These are phyloP conservation scores for Phalaenopsis aphrodite DNA, from an alignment of 106 monocot species.

Conservation along the genomic window DNA sequence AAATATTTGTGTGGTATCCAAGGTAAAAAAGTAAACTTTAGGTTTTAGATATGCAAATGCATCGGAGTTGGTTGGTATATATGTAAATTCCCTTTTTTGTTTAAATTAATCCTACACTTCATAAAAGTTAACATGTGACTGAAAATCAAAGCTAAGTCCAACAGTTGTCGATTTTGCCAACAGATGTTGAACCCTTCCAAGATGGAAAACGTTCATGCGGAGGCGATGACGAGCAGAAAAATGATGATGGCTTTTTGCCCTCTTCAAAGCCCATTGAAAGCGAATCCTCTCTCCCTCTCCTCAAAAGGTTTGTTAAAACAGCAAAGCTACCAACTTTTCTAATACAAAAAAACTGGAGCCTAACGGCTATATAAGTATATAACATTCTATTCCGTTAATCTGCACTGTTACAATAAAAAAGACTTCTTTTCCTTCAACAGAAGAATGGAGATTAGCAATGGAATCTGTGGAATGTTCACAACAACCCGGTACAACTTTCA, in stretches of 20 bases:
- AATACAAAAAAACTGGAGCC: too few relatives aligned
- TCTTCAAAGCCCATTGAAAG: slow-evolving; percentile 25
- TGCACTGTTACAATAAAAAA: not conserved
- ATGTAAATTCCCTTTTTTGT: not conserved
- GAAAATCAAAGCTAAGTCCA: not conserved
- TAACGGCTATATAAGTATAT: not conserved
- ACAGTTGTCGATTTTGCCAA: not conserved
- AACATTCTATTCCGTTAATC: not conserved
- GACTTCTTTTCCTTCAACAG: not conserved
- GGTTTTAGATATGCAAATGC: too few relatives aligned
- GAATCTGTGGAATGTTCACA: not conserved
- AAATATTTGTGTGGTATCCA: too few relatives aligned
- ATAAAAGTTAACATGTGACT: not conserved
- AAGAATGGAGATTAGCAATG: not conserved
- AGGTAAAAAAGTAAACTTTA: too few relatives aligned
- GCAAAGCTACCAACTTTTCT: not conserved
- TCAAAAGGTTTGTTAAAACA: slow-evolving; percentile 47
- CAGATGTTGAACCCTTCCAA: slow-evolving; percentile 37
- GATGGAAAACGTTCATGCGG: slow-evolving; percentile 17
- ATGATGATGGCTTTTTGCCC: slow-evolving; percentile 22
- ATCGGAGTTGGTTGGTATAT: too few relatives aligned
- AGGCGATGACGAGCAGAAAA: slow-evolving; percentile 24
- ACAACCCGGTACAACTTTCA: not conserved
- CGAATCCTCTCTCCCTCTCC: slow-evolving; percentile 16
- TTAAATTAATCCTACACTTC: not conserved